phyloP scores from a whole-genome alignment of 345 rosid species.

The Syzygium jambos region DNA sequence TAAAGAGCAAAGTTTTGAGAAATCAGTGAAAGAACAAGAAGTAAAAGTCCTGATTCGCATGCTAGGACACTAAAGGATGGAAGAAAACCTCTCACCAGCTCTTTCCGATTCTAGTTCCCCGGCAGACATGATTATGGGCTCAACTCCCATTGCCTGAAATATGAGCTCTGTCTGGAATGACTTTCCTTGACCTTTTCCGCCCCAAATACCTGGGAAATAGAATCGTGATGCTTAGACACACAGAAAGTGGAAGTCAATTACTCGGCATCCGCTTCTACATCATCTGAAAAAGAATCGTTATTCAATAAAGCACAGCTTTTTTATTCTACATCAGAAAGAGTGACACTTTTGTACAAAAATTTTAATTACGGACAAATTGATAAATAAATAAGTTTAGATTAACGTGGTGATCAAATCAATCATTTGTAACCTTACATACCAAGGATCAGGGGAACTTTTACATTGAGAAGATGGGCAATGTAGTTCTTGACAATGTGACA shows the following conservation, averaged over 20 bases:
- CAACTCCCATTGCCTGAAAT: slow-evolving; percentile 85
- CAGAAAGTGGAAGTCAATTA: background rate
- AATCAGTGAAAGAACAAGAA: background rate
- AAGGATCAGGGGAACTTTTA: slow-evolving; percentile 77
- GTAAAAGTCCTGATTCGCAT: background rate
- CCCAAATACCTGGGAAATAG: slow-evolving; percentile 68
- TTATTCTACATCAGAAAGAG: background rate
- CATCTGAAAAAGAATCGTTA: background rate
- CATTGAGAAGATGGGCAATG: slow-evolving; percentile 57
- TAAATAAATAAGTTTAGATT: background rate
- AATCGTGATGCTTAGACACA: background rate
- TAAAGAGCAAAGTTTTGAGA: background rate
- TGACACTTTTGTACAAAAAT: background rate
- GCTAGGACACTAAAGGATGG: background rate
- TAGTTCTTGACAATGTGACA: slow-evolving; percentile 89
- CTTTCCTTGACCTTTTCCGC: slow-evolving; percentile 98
- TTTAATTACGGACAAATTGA: background rate
- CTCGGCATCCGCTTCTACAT: background rate
- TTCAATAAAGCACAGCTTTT: background rate
- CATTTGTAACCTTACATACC: slow-evolving; percentile 29
- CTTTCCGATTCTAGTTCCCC: slow-evolving; percentile 93
- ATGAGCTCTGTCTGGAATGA: slow-evolving; percentile 93
- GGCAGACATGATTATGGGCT: slow-evolving; percentile 91
- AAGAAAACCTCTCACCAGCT: slow-evolving; percentile 52
- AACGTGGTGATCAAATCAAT: background rate